A percentile compares a stretch with the other conserved stretches of the same genome.
Conservation (phyloP, 768 basidiomycete genomes). For the Lactarius quietus region DNA sequence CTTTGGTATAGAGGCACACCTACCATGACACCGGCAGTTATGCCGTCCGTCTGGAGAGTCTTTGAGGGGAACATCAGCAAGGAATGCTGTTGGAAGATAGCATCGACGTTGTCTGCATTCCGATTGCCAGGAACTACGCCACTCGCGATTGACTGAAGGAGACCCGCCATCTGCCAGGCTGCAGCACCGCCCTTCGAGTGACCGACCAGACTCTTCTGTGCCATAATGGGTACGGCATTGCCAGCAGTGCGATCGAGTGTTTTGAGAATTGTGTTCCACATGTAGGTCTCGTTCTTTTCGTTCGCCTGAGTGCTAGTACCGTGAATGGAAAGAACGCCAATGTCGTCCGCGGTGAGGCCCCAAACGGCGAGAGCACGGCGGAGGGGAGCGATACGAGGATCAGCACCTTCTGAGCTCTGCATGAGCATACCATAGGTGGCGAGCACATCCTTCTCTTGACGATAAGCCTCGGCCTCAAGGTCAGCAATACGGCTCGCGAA, state of each 20-base stretch:
- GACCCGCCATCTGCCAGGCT: slow-evolving; percentile 93
- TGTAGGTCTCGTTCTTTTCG: slow-evolving; percentile 96
- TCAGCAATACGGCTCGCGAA: slow-evolving; percentile 72
- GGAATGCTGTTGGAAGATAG: slow-evolving; percentile 83
- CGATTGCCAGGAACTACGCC: slow-evolving; percentile 94
- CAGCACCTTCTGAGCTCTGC: slow-evolving; percentile 53
- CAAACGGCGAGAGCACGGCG: slow-evolving; percentile 96
- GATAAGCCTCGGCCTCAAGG: slow-evolving; percentile 85
- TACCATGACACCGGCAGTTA: slow-evolving; percentile 85
- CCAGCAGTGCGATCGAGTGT: slow-evolving; percentile 85
- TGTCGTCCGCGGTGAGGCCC: slow-evolving; percentile 90
- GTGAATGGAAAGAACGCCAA: slow-evolving; percentile 87
- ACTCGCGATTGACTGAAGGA: slow-evolving; percentile 77
- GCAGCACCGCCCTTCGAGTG: slow-evolving; percentile 99
- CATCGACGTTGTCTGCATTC: slow-evolving; percentile 96
- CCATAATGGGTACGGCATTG: slow-evolving; percentile 96
- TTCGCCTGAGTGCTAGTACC: slow-evolving; percentile 87
- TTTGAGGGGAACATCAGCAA: slow-evolving; percentile 97
- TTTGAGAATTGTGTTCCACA: slow-evolving; percentile 95
- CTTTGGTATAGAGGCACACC: slow-evolving; percentile 27
- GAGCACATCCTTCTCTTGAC: slow-evolving; percentile 92
- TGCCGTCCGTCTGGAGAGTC: slow-evolving; percentile 90
- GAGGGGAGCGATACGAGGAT: slow-evolving; percentile 84
- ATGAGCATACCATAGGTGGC: slow-evolving; percentile 89
- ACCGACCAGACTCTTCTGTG: slow-evolving; percentile 96